These are phyloP conservation scores for Kernera saxatilis DNA, from an alignment of 345 rosid species.

Conservation along the genomic window DNA sequence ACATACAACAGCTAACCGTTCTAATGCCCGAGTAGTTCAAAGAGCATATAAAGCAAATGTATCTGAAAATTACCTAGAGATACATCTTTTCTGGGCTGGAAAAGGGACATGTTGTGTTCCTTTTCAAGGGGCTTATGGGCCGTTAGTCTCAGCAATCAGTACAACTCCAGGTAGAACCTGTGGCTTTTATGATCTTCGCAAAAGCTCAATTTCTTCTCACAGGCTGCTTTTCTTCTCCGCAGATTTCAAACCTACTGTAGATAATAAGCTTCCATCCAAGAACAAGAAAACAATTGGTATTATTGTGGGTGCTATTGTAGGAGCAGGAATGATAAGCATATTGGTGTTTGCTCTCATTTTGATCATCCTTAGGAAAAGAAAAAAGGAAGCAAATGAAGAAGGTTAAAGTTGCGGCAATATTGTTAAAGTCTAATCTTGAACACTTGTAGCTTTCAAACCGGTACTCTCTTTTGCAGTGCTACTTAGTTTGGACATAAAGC, in stretches of 20 bases:
- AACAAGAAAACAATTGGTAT: constrained; percentile 9
- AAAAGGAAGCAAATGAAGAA: constrained; percentile 32
- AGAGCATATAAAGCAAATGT: constrained; percentile 11
- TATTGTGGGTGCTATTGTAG: constrained; percentile 26
- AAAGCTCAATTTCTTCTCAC: background rate
- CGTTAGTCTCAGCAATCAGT: constrained; percentile 44
- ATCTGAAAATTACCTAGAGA: constrained; percentile 18
- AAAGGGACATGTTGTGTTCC: constrained; percentile 36
- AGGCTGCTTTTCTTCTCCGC: background rate
- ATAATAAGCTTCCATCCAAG: constrained; percentile 35
- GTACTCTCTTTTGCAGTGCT: constrained; percentile 33
- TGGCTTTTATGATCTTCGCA: background rate
- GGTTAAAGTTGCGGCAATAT: constrained; percentile 23
- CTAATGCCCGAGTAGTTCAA: constrained; percentile 25
- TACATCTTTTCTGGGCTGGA: constrained; percentile 34
- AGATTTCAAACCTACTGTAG: constrained; percentile 52
- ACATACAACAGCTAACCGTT: constrained; percentile 32
- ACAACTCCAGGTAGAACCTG: constrained; percentile 41
- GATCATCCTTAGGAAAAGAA: constrained; percentile 31
- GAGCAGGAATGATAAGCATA: constrained; percentile 16
- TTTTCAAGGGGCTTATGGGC: constrained; percentile 27
- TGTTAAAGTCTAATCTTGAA: background rate
- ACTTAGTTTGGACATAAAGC: constrained; percentile 40
- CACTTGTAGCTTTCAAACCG: background rate
- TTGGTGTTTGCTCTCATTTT: constrained; percentile 24